Evolutionary conservation across 257 asterid species (phyloP), one percentile per base, ranked within the genome.

Genomic region (Striga asiatica): DNA sequence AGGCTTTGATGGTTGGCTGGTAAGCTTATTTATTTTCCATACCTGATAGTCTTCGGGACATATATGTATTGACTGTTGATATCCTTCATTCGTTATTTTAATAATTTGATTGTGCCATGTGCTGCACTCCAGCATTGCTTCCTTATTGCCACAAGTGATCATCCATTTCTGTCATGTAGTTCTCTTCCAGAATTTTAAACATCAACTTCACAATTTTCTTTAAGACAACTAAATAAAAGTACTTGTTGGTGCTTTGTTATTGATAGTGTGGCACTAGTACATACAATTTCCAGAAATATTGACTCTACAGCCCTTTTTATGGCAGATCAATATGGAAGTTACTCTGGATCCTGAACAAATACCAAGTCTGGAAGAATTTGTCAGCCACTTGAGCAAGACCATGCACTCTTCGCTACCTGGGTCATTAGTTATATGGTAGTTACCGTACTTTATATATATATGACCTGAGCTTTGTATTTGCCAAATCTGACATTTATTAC

Each of bases 1-100:
- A 45, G 92, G 95, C 63, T 84, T 91, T 68, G 98, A 91, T 79
- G 98, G 98, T 8, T 91, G 98, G 98, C 84, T 91, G 89, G 98
- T 91, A 77, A 71, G 77, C 58, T 50, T 61, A 20, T 53, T 9
- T n/a, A n/a, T n/a, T n/a, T n/a, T n/a, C n/a, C n/a, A n/a, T n/a
- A n/a, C n/a, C n/a, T n/a, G n/a, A n/a, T n/a, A n/a, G n/a, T n/a
- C n/a, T n/a, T n/a, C n/a, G n/a, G n/a, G n/a, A n/a, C n/a, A n/a
- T n/a, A n/a, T n/a, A n/a, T n/a, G n/a, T n/a, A n/a, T n/a, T n/a
- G n/a, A n/a, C n/a, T n/a, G 7, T 27, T 27, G 7, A 27, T 2
- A 27, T 2, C 32, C 29, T 58, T 29, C 27, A 3, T 47, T 58
- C 50, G 60, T 39, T 32, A 10, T 53, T 62, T 50, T 32, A 1